phyloP scores from a whole-genome alignment of 2,329 filamentous ascomycete genomes.

The Paraphaeosphaeria minitans region DNA sequence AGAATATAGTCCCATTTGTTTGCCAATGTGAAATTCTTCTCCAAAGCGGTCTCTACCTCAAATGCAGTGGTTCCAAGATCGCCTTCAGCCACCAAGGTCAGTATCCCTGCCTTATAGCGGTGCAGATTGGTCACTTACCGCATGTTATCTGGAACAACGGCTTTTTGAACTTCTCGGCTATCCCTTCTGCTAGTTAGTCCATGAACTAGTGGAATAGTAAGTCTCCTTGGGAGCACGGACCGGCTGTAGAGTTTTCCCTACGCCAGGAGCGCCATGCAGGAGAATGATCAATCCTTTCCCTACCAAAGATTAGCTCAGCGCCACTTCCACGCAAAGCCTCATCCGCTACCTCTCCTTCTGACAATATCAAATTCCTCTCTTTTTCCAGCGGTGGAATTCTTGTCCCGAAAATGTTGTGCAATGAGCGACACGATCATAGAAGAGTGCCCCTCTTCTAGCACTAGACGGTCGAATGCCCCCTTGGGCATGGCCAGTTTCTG shows the following conservation, averaged over 20 bases:
- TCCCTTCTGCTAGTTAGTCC: no score
- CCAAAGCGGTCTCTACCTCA: constrained; percentile 16
- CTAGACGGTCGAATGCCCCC: constrained; percentile 8
- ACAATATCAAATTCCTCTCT: constrained; percentile 11
- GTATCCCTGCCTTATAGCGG: background rate
- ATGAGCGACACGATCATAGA: constrained; percentile 10
- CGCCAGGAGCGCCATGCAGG: constrained; percentile 15
- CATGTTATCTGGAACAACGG: constrained; percentile 15
- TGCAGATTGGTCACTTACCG: constrained; percentile 1
- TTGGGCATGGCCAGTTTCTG: background rate
- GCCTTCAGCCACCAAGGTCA: constrained; percentile 3
- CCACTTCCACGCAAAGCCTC: background rate
- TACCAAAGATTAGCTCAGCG: background rate
- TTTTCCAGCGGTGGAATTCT: constrained; percentile 6
- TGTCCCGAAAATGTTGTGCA: constrained; percentile 13
- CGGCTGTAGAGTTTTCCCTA: constrained; percentile 20
- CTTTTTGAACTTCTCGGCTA: constrained; percentile 13
- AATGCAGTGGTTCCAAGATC: constrained; percentile 17
- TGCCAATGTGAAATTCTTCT: constrained; percentile 17
- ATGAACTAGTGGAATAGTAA: no score
- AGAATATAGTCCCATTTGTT: constrained; percentile 33
- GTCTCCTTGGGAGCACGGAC: constrained; percentile 2
- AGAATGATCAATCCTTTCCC: constrained; percentile 16
- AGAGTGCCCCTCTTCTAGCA: constrained; percentile 4
- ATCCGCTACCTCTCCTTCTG: constrained; percentile 9